phyloP scores from a whole-genome alignment of 805 yeast genomes.

The Pichia cabralensis region DNA sequence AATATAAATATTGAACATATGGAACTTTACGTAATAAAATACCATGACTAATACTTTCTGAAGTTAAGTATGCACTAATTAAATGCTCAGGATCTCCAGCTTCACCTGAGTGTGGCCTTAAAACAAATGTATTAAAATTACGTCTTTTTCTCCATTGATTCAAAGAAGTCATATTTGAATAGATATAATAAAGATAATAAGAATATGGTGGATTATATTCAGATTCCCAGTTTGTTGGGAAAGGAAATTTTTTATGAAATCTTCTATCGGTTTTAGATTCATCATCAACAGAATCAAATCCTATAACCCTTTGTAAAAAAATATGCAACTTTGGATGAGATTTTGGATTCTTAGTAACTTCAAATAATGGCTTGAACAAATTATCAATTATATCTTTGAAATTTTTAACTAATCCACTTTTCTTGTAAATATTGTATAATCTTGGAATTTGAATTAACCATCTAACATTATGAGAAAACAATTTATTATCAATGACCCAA shows the following conservation, averaged over 20 bases:
- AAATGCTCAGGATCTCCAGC: slow-evolving; percentile 99
- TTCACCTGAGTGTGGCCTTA: slow-evolving; percentile 98
- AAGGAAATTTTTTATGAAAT: slow-evolving; percentile 71
- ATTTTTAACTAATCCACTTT: slow-evolving; percentile 52
- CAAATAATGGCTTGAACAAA: slow-evolving; percentile 79
- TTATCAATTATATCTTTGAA: slow-evolving; percentile 75
- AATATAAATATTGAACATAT: slow-evolving; percentile 85
- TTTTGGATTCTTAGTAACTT: slow-evolving; percentile 76
- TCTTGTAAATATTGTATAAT: slow-evolving; percentile 80
- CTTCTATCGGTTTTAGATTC: slow-evolving; percentile 88
- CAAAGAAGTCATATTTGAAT: slow-evolving; percentile 76
- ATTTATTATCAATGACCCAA: slow-evolving; percentile 91
- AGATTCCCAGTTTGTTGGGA: slow-evolving; percentile 75
- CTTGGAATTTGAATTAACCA: slow-evolving; percentile 97
- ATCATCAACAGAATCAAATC: slow-evolving; percentile 97
- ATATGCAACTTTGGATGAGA: slow-evolving; percentile 86
- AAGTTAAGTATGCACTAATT: slow-evolving; percentile 76
- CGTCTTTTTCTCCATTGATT: slow-evolving; percentile 73
- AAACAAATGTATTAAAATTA: slow-evolving; percentile 80
- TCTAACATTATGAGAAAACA: slow-evolving; percentile 87
- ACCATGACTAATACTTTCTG: slow-evolving; percentile 94
- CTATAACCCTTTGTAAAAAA: slow-evolving; percentile 88
- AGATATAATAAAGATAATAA: slow-evolving; percentile 83
- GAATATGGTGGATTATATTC: slow-evolving; percentile 93
- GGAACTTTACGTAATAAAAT: slow-evolving; percentile 89